phyloP scores from a whole-genome alignment of 2,329 filamentous ascomycete species.

The Seiridium unicorne region DNA sequence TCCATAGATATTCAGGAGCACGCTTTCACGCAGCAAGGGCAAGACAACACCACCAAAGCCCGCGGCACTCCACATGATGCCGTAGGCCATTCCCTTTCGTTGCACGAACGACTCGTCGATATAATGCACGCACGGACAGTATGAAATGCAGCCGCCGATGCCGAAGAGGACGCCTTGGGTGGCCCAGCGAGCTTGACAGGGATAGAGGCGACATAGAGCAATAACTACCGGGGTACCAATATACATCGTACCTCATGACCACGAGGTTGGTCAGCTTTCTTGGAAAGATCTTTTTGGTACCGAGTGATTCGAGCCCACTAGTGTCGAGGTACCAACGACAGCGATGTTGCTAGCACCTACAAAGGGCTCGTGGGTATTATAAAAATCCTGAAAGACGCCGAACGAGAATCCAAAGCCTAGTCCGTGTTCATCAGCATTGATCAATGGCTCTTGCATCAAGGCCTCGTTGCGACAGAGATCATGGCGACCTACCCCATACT shows the following conservation, averaged over 20 bases:
- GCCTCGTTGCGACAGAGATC: not conserved
- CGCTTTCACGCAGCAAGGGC: not conserved
- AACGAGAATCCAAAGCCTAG: conserved; percentile 2
- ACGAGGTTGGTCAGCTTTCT: no score
- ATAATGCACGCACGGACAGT: not conserved
- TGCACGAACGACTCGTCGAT: conserved; percentile 3
- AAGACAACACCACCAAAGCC: not conserved
- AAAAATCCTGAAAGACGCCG: conserved; percentile 1
- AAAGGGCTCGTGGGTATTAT: not conserved
- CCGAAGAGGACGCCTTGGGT: conserved; percentile 1
- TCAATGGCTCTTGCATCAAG: no score
- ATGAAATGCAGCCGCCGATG: conserved; percentile 1
- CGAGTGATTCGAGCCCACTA: not conserved
- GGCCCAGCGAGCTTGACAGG: not conserved
- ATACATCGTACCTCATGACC: not conserved
- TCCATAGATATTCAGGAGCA: not conserved
- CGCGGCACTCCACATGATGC: conserved; percentile 1
- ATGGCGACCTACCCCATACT: not conserved
- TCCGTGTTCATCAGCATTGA: not conserved
- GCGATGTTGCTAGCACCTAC: not conserved
- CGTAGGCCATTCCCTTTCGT: conserved; percentile 1
- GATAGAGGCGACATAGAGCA: not conserved
- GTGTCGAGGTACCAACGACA: conserved; percentile 1
- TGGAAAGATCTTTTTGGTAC: no score
- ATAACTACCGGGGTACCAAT: not conserved